Evolutionary conservation across 139 green algal genomes (phyloP).

Genomic region (Asterochloris erici): DNA sequence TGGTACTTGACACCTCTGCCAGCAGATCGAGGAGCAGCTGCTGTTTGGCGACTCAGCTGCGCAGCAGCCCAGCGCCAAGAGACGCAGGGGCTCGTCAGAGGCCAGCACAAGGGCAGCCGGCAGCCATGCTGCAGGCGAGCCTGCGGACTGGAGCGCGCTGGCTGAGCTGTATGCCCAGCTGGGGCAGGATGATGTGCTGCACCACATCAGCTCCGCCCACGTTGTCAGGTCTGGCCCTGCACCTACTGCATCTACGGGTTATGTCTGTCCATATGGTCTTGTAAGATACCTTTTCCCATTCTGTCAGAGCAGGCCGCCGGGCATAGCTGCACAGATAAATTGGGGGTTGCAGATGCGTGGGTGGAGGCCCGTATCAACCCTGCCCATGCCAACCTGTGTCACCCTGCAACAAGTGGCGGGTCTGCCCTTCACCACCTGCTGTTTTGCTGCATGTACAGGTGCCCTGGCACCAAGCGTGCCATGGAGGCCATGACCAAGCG

Average conservation of each 20-base stretch:
- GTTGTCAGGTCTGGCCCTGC: conserved; percentile 7
- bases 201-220: conserved; percentile 4
- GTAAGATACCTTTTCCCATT: too few species aligned
- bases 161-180: conserved; percentile 20
- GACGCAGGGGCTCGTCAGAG: not conserved
- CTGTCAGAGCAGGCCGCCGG: too few species aligned
- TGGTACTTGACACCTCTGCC: too few species aligned
- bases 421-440: not conserved
- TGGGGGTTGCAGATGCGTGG: too few species aligned
- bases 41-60: conserved; percentile 1
- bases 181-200: conserved; percentile 14
- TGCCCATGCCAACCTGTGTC: too few species aligned
- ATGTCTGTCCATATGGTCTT: too few species aligned
- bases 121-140: not conserved
- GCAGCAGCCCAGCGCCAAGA: not conserved
- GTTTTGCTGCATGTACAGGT: conserved; percentile 18
- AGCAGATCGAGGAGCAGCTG: conserved; percentile 27
- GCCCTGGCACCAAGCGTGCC: conserved; percentile 18
- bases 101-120: not conserved
- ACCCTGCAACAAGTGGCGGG: too few species aligned
- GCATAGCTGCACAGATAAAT: too few species aligned
- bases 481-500: not conserved
- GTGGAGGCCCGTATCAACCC: too few species aligned
- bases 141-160: conserved; percentile 2
- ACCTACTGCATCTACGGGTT: not conserved